Percentiles rank a stretch among this genome's conserved stretches.
These are phyloP conservation scores for Amanita subjunquillea DNA, from an alignment of 768 basidiomycete genomes.

Conservation along the genomic window DNA sequence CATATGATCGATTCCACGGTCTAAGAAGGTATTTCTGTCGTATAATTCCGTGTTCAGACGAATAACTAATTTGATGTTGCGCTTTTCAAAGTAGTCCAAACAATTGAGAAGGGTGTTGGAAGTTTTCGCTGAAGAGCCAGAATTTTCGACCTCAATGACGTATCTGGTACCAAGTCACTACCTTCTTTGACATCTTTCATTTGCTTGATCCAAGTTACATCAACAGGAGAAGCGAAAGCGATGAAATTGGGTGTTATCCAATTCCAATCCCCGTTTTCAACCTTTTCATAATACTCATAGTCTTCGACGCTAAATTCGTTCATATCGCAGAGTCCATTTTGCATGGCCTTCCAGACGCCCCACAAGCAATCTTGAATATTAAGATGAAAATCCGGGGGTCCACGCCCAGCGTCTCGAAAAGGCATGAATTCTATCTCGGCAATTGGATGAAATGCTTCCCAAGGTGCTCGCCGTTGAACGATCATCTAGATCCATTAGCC, in stretches of 20 bases:
- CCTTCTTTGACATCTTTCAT: conserved; percentile 41
- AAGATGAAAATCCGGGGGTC: conserved; percentile 86
- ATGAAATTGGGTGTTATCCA: conserved; percentile 90
- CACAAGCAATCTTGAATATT: conserved; percentile 88
- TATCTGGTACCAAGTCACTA: conserved; percentile 14
- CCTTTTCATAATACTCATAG: conserved; percentile 92
- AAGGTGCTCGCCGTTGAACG: conserved; percentile 79
- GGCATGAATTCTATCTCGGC: conserved; percentile 90
- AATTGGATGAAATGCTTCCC: conserved; percentile 92
- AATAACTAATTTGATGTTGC: conserved; percentile 82
- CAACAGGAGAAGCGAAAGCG: conserved; percentile 89
- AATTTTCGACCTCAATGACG: conserved; percentile 19
- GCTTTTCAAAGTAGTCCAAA: conserved; percentile 85
- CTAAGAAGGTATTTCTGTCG: conserved; percentile 70
- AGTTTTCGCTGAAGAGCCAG: conserved; percentile 70
- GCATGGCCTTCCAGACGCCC: conserved; percentile 84
- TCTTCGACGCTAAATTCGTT: conserved; percentile 89
- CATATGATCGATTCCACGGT: conserved; percentile 79
- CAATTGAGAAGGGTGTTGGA: conserved; percentile 81
- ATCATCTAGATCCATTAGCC: conserved; percentile 58
- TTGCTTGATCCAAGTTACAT: conserved; percentile 68
- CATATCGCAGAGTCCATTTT: conserved; percentile 89
- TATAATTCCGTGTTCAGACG: conserved; percentile 91
- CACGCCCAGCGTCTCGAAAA: conserved; percentile 92
- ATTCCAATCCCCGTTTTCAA: conserved; percentile 94